A percentile compares a stretch with the other conserved stretches of the same genome.
Evolutionary conservation across 2,329 filamentous ascomycete species (phyloP).

Genomic region (Metarhizium anisopliae): DNA sequence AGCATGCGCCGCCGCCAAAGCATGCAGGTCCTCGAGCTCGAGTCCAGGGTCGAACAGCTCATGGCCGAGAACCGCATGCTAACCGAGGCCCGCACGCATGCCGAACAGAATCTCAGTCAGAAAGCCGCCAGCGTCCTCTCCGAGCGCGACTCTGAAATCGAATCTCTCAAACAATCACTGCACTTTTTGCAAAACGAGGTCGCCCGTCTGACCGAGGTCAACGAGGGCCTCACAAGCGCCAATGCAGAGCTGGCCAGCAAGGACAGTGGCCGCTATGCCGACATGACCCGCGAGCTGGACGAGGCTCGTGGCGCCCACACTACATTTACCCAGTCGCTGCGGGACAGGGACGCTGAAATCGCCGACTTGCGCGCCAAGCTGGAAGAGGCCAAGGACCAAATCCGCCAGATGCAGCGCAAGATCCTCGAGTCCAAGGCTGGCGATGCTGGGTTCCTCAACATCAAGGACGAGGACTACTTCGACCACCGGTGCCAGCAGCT

Average conservation of each 20-base stretch:
- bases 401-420: constrained; percentile 41
- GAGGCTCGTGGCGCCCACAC: constrained; percentile 55
- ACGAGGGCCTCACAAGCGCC: constrained; percentile 67
- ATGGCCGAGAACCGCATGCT: constrained; percentile 76
- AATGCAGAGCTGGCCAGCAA: constrained; percentile 69
- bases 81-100: constrained; percentile 58
- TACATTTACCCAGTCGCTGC: constrained; percentile 55
- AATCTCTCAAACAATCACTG: constrained; percentile 68
- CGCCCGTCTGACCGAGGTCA: constrained; percentile 69
- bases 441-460: constrained; percentile 65
- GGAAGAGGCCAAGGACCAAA: constrained; percentile 57
- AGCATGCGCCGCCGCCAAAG: constrained; percentile 96
- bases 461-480: constrained; percentile 90
- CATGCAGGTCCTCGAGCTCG: constrained; percentile 92
- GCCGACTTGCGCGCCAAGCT: constrained; percentile 69
- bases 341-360: constrained; percentile 79
- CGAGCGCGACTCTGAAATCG: constrained; percentile 82
- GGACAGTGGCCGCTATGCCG: constrained; percentile 62
- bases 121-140: constrained; percentile 61
- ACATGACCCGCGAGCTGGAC: constrained; percentile 60
- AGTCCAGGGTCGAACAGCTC: constrained; percentile 75
- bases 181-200: constrained; percentile 78
- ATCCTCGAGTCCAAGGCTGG: constrained; percentile 50
- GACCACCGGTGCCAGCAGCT: constrained; percentile 89
- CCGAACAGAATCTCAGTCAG: constrained; percentile 58